Base-by-base conservation (phyloP, 2,329 filamentous ascomycete genomes). In the Penicillium sp. region DNA sequence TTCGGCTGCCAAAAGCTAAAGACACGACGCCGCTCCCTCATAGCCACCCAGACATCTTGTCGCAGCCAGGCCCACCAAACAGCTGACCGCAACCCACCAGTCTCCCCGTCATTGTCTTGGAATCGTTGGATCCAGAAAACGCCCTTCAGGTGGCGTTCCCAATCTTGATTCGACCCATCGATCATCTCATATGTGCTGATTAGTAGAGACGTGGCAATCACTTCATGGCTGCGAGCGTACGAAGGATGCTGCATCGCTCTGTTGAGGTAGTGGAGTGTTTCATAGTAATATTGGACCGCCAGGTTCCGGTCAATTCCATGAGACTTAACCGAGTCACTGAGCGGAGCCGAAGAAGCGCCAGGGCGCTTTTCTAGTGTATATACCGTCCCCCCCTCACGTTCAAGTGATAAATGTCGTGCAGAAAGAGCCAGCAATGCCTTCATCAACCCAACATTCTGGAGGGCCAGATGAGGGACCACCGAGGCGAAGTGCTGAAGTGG, bases 181-280 rank as follows among this genome's bases (percentile, higher is more conserved):
- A 88, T 81, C 86, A 88, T 88, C 70, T 88, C 86, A 62, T 88
- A 88, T 0, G 84, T 85, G 13, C 83, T 86, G 33, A 88, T 83
- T 16, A 87, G 78, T 0, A 88, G 73, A 0, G 84, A 81, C 0
- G 85, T 88, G 0, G 83, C 82, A 31, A 87, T 77, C 0, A 89
- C 75, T 66, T 88, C 86, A 13, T 78, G 77, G 31, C 82, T 85
- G 49, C 79, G 81, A 6, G 82, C 83, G 66, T 88, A 88, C 0
- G 80, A 82, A 1, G 81, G 77, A 63, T 85, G 85, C 11, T 82
- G 78, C 70, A 88, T 81, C 0, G 86, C 84, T 37, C 82, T 81
- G 51, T 85, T 84, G 0, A 88, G 75, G 60, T 88, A 88, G 51
- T 85, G 83, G 0, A 88, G 74, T 0, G 85, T 87, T 66, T 88